These are phyloP conservation scores for Golovinomyces cichoracearum DNA, from an alignment of 2,329 filamentous ascomycete species.

Conservation along the genomic window DNA sequence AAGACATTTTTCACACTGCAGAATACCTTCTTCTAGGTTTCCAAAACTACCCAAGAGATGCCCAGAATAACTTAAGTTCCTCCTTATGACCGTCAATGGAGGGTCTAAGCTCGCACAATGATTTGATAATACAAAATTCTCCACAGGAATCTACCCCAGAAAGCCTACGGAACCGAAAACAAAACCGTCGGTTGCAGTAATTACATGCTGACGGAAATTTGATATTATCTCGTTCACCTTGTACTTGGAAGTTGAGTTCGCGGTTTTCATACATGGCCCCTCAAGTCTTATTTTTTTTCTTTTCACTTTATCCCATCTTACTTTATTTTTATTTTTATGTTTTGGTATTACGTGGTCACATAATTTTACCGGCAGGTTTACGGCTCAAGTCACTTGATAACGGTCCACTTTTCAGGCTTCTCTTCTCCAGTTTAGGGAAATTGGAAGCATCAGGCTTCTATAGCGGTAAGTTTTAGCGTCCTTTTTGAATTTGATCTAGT, in stretches of 20 bases:
- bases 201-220: not conserved
- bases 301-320: not conserved
- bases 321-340: not conserved
- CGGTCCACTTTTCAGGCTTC: not conserved
- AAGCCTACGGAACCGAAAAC: not conserved
- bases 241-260: not conserved
- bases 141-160: not conserved
- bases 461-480: not conserved
- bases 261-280: not conserved
- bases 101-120: constrained; percentile 1
- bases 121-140: constrained; percentile 1
- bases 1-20: not conserved
- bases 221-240: not conserved
- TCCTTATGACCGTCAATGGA: not conserved
- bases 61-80: not conserved
- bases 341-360: not conserved
- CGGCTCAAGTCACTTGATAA: not conserved
- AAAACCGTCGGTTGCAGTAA: not conserved
- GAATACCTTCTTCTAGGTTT: not conserved
- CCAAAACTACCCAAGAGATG: not conserved
- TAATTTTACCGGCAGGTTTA: not conserved
- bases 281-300: not conserved
- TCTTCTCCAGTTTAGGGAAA: not conserved
- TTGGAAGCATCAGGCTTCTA: not conserved
- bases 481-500: not conserved